Conservation (phyloP, 805 yeast species). For the Saturnispora gosingensis region DNA sequence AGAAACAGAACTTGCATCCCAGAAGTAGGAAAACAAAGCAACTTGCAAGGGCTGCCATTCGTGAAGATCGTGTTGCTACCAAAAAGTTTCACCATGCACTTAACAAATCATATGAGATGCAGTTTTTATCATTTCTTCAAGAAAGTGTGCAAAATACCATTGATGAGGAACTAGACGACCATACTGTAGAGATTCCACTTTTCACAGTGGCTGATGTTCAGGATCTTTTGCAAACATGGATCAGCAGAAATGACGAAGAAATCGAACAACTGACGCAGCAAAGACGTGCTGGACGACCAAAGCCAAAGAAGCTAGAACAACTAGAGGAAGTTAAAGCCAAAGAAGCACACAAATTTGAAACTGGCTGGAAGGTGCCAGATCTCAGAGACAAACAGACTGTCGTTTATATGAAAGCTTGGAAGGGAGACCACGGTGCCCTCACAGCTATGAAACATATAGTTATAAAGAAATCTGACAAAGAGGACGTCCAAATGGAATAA, state of each 20-base stretch:
- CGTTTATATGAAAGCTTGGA: slow-evolving; percentile 58
- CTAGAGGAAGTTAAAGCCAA: slow-evolving; percentile 52
- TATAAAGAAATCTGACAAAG: slow-evolving; percentile 23
- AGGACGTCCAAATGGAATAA: slow-evolving; percentile 22
- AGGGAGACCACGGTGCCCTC: slow-evolving; percentile 72
- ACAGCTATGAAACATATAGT: slow-evolving; percentile 47
- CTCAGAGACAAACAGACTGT: slow-evolving; percentile 54
- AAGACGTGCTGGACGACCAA: slow-evolving; percentile 86
- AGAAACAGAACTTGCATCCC: slow-evolving; percentile 63
- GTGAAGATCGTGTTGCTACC: slow-evolving; percentile 62
- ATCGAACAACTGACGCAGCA: slow-evolving; percentile 46
- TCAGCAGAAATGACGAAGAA: slow-evolving; percentile 70
- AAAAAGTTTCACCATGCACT: slow-evolving; percentile 50
- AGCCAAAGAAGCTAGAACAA: slow-evolving; percentile 57
- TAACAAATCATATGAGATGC: slow-evolving; percentile 50
- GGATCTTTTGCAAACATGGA: slow-evolving; percentile 48
- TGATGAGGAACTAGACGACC: slow-evolving; percentile 27
- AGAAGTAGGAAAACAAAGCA: slow-evolving; percentile 84
- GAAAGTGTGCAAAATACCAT: slow-evolving; percentile 35
- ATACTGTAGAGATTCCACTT: slow-evolving; percentile 17
- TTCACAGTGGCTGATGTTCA: slow-evolving; percentile 55
- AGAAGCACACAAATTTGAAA: slow-evolving; percentile 51
- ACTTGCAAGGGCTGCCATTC: slow-evolving; percentile 73
- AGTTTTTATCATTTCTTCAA: slow-evolving; percentile 52
- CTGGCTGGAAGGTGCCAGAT: slow-evolving; percentile 72